Conservation (phyloP, 2,329 filamentous ascomycete genomes). For the Fusarium virguliforme region DNA sequence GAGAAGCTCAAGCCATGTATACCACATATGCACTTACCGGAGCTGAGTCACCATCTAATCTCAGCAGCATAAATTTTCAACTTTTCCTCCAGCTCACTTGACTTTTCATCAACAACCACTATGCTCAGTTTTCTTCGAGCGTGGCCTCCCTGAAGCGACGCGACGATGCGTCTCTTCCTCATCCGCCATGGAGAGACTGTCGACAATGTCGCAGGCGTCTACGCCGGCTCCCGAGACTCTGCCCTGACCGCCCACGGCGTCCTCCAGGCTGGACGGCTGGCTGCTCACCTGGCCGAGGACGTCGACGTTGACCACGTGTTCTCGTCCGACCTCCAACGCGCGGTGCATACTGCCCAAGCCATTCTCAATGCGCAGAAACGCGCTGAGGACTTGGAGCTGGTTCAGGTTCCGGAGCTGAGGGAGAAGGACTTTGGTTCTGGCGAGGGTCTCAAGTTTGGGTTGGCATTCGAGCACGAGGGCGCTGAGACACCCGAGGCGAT, state of each 20-base stretch:
- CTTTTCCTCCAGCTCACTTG: slow-evolving; percentile 31
- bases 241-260: slow-evolving; percentile 85
- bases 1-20: neutral
- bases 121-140: slow-evolving; percentile 45
- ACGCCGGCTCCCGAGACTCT: slow-evolving; percentile 86
- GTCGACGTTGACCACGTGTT: slow-evolving; percentile 75
- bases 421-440: slow-evolving; percentile 83
- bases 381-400: slow-evolving; percentile 36
- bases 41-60: slow-evolving; percentile 41
- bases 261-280: slow-evolving; percentile 83
- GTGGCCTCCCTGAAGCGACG: slow-evolving; percentile 41
- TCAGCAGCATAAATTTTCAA: slow-evolving; percentile 36
- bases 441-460: slow-evolving; percentile 75
- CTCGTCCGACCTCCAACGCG: slow-evolving; percentile 83
- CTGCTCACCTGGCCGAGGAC: slow-evolving; percentile 68
- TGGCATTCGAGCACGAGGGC: slow-evolving; percentile 59
- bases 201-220: slow-evolving; percentile 86
- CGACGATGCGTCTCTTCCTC: slow-evolving; percentile 73
- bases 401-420: slow-evolving; percentile 66
- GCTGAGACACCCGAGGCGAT: slow-evolving; percentile 80
- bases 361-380: slow-evolving; percentile 71
- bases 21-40: neutral
- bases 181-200: slow-evolving; percentile 92
- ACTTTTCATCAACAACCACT: slow-evolving; percentile 32
- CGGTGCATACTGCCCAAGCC: slow-evolving; percentile 78